These are phyloP conservation scores for Santalum album DNA, from an alignment of 164 flowering plant genomes.

Conservation along the genomic window DNA sequence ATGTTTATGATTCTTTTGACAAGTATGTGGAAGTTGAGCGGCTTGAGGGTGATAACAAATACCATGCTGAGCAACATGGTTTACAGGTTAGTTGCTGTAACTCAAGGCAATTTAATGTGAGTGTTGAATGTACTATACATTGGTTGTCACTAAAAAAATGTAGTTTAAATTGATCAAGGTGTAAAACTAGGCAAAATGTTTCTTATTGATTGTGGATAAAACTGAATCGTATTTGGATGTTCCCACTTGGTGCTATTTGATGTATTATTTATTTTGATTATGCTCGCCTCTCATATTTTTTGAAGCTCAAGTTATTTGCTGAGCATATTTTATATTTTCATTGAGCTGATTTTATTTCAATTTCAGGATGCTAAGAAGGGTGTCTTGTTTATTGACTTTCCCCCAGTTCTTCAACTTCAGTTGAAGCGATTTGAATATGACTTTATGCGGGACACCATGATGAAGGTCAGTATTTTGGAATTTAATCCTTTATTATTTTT, in stretches of 20 bases:
- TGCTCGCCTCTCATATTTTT: background rate
- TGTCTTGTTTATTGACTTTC: conserved; percentile 46
- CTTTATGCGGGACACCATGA: conserved; percentile 54
- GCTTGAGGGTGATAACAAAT: conserved; percentile 91
- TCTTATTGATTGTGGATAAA: too few species aligned
- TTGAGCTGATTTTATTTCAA: background rate
- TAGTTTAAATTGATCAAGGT: too few species aligned
- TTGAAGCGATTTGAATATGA: conserved; percentile 54
- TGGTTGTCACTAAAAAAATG: too few species aligned
- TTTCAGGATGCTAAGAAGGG: conserved; percentile 70
- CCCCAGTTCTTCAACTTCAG: conserved; percentile 63
- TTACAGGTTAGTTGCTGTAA: conserved; percentile 53
- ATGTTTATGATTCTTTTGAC: conserved; percentile 94
- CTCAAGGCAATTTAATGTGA: background rate
- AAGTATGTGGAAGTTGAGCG: conserved; percentile 94
- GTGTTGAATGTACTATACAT: too few species aligned
- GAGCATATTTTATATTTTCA: background rate
- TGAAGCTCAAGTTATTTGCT: background rate
- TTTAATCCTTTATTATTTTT: too few species aligned
- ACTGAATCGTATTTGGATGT: too few species aligned
- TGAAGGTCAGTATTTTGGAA: conserved; percentile 32
- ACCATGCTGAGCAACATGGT: conserved; percentile 89
- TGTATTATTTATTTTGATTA: too few species aligned
- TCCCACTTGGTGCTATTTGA: too few species aligned
- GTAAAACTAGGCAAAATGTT: too few species aligned